Evolutionary conservation across 768 basidiomycete genomes (phyloP).

Genomic region (Suillus cothurnatus): DNA sequence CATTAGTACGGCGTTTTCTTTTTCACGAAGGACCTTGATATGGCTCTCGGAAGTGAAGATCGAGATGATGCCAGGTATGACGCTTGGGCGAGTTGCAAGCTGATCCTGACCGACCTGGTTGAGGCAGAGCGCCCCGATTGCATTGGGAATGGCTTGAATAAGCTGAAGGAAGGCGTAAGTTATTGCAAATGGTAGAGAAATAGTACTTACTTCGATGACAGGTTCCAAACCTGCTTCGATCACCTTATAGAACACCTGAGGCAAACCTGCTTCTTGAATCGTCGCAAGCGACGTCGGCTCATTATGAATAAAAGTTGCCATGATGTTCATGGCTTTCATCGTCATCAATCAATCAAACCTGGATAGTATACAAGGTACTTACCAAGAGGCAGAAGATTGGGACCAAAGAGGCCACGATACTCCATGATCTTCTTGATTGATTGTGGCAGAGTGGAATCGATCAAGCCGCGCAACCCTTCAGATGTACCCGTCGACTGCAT

Average conservation of each 20-base stretch:
- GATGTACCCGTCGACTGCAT: constrained; percentile 95
- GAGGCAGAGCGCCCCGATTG: constrained; percentile 93
- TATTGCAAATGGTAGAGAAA: background rate
- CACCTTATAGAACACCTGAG: constrained; percentile 84
- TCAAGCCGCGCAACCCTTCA: constrained; percentile 91
- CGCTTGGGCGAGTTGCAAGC: constrained; percentile 71
- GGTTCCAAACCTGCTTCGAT: constrained; percentile 86
- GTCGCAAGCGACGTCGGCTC: constrained; percentile 93
- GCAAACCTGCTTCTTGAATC: constrained; percentile 90
- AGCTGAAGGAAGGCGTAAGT: constrained; percentile 51
- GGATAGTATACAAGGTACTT: constrained; percentile 26
- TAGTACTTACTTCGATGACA: constrained; percentile 71
- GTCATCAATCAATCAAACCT: constrained; percentile 11
- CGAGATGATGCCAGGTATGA: constrained; percentile 83
- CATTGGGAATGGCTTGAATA: constrained; percentile 90
- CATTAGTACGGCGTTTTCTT: constrained; percentile 88
- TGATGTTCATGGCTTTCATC: constrained; percentile 77
- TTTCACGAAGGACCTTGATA: constrained; percentile 83
- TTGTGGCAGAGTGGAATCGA: constrained; percentile 84
- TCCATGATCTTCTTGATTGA: constrained; percentile 89
- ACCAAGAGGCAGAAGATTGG: constrained; percentile 86
- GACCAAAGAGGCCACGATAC: constrained; percentile 80
- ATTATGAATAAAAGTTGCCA: constrained; percentile 97
- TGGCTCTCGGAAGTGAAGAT: constrained; percentile 87
- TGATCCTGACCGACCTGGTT: constrained; percentile 88